Conservation (phyloP, 345 rosid species). For the Litchi chinensis region DNA sequence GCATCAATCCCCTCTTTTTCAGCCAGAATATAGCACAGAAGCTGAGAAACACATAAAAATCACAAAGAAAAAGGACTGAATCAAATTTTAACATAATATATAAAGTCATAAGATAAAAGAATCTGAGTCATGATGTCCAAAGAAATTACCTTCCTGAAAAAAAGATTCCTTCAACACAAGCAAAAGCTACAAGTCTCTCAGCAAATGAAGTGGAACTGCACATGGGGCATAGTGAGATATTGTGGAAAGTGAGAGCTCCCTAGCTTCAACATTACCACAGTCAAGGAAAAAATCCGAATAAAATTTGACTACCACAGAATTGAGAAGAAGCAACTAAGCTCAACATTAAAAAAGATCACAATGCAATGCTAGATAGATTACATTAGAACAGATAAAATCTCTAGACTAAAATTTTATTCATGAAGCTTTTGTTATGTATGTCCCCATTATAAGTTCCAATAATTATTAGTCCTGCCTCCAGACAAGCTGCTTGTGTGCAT, state of each 20-base stretch:
- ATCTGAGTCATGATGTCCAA: background rate
- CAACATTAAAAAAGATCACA: background rate
- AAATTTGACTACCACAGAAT: background rate
- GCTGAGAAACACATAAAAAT: constrained; percentile 44
- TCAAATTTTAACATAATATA: constrained; percentile 2
- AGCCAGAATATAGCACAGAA: constrained; percentile 98
- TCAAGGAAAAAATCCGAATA: background rate
- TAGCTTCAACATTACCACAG: constrained; percentile 1
- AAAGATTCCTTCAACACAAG: constrained; percentile 90
- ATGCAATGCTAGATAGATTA: constrained; percentile 1
- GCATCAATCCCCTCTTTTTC: constrained; percentile 95
- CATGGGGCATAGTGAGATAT: background rate
- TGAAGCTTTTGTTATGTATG: background rate
- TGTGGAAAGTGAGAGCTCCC: constrained; percentile 12
- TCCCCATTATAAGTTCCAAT: background rate
- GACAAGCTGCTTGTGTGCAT: background rate
- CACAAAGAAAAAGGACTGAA: constrained; percentile 11
- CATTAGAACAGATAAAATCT: background rate
- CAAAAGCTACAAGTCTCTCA: constrained; percentile 84
- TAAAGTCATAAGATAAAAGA: constrained; percentile 8
- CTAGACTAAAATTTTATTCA: background rate
- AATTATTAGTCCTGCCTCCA: background rate
- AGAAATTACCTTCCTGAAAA: constrained; percentile 84
- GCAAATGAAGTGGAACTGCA: constrained; percentile 78
- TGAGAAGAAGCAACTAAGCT: background rate